These are phyloP conservation scores for Cercospora sp. DNA, from an alignment of 2,329 filamentous ascomycete genomes.

Conservation along the genomic window DNA sequence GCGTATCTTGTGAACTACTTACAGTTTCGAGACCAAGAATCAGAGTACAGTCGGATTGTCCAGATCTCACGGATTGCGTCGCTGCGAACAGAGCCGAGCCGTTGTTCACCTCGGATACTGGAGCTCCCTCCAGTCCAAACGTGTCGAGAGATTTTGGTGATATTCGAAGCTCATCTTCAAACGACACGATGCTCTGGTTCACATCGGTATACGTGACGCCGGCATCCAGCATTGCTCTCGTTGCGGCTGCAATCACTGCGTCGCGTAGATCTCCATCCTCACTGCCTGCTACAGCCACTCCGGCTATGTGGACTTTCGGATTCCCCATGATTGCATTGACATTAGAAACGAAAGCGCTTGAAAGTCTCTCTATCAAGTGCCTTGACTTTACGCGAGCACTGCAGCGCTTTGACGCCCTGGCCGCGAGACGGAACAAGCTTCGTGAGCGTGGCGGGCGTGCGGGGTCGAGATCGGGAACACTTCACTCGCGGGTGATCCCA, in stretches of 20 bases:
- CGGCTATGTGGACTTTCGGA: constrained; percentile 30
- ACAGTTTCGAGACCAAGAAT: constrained; percentile 29
- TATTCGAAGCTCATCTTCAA: constrained; percentile 24
- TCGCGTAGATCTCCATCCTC: constrained; percentile 10
- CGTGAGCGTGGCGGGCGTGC: not conserved
- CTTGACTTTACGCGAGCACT: not conserved
- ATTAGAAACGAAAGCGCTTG: not conserved
- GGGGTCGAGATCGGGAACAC: not conserved
- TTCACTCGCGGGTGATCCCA: not conserved
- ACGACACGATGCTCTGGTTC: constrained; percentile 27
- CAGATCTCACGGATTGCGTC: constrained; percentile 24
- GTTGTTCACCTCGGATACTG: constrained; percentile 27
- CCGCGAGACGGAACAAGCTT: constrained; percentile 11
- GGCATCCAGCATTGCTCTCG: constrained; percentile 34
- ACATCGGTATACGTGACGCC: constrained; percentile 33
- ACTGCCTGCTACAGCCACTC: constrained; percentile 24
- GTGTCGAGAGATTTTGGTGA: constrained; percentile 24
- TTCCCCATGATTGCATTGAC: constrained; percentile 21
- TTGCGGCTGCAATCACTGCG: constrained; percentile 26
- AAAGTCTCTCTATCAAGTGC: not conserved
- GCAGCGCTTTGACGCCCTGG: not conserved
- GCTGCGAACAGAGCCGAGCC: constrained; percentile 27
- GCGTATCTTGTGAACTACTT: not conserved
- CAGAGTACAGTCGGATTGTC: constrained; percentile 28
- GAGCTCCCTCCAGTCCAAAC: constrained; percentile 29